Percentiles rank a stretch among this genome's conserved stretches.
Evolutionary conservation across 2,329 filamentous ascomycete genomes (phyloP).

Genomic region (Tolypocladium pustulatum): DNA sequence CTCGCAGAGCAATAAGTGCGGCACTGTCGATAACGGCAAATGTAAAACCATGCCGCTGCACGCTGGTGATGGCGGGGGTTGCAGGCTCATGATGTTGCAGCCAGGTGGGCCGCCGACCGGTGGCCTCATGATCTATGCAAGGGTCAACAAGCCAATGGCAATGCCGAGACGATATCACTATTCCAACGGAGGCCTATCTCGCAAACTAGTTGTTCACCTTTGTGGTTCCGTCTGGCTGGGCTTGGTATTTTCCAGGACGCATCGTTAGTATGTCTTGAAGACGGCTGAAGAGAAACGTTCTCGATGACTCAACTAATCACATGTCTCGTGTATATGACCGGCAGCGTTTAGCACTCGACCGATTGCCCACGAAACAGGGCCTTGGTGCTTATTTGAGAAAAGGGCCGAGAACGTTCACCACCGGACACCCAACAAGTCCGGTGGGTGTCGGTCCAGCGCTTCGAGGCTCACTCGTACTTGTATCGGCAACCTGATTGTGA

Average conservation of each 20-base stretch:
- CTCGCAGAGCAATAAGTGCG: too few relatives aligned
- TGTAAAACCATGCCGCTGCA: constrained; percentile 3
- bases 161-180: not conserved
- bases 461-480: not conserved
- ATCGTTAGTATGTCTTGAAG: too few relatives aligned
- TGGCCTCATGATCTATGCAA: constrained; percentile 12
- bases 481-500: not conserved
- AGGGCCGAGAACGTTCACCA: not conserved
- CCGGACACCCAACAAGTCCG: not conserved
- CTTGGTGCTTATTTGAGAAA: not conserved
- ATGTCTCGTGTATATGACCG: not conserved
- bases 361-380: not conserved
- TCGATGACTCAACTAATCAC: not conserved
- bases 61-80: constrained; percentile 4
- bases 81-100: constrained; percentile 6
- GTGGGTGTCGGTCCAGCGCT: not conserved
- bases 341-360: not conserved
- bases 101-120: not conserved
- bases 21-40: not conserved
- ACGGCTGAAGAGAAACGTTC: not conserved
- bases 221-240: not conserved
- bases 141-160: constrained; percentile 7
- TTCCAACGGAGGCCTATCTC: not conserved
- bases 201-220: not conserved
- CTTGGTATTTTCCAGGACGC: not conserved